phyloP scores from a whole-genome alignment of 306 rosid species.

The Prunus kanzakura region DNA sequence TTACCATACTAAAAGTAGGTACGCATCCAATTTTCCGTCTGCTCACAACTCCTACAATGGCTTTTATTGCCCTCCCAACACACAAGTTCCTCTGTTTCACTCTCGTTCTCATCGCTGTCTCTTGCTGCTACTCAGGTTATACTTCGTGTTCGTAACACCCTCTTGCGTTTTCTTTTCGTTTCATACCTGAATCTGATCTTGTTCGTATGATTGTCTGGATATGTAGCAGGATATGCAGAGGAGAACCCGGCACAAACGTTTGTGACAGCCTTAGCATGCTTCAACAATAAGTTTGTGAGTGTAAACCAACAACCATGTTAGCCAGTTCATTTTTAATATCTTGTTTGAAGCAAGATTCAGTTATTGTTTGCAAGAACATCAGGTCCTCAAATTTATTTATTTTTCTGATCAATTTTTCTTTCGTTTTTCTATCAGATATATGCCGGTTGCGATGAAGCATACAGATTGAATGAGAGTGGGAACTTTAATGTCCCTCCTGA shows the following conservation, averaged over 20 bases:
- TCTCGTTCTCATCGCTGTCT: constrained; percentile 17
- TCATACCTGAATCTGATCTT: neutral
- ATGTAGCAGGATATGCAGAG: constrained; percentile 33
- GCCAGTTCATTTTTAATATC: neutral
- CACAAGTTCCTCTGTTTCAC: constrained; percentile 17
- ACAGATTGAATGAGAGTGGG: constrained; percentile 68
- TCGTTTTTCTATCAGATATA: constrained; percentile 42
- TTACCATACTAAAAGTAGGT: neutral
- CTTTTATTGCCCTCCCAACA: constrained; percentile 12
- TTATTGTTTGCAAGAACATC: neutral
- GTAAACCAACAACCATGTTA: neutral
- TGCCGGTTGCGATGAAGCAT: constrained; percentile 48
- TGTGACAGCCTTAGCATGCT: constrained; percentile 50
- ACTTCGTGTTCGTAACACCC: neutral
- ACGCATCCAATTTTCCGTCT: neutral
- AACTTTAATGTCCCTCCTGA: constrained; percentile 51
- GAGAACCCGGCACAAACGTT: constrained; percentile 32
- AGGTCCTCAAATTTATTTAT: neutral
- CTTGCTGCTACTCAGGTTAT: constrained; percentile 43
- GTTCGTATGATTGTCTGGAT: neutral
- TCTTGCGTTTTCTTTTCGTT: neutral
- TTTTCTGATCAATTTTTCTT: neutral
- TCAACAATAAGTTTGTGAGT: constrained; percentile 56
- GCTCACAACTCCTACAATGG: constrained; percentile 30
- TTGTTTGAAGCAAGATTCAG: neutral